Percentiles rank a stretch among this genome's conserved stretches.
Conservation (phyloP, 1,284 basidiomycete species). For the Tilletiaria anomala region DNA sequence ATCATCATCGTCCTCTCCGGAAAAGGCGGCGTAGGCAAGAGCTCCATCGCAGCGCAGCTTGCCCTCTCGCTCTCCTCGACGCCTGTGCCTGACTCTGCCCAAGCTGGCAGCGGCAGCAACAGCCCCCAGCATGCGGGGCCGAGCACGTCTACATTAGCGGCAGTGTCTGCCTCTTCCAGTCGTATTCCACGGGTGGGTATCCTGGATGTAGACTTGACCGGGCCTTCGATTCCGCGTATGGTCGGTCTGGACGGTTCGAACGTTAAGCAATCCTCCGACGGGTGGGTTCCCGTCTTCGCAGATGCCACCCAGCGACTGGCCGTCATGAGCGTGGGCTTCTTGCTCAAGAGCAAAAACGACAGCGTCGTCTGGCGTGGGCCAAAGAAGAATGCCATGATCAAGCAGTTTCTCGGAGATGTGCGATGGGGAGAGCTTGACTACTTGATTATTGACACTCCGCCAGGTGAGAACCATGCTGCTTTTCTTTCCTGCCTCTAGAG, state of each 20-base stretch:
- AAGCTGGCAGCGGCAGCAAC: too few species aligned
- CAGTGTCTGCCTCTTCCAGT: not conserved
- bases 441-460: conserved; percentile 90
- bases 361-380: conserved; percentile 96
- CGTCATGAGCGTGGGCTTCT: conserved; percentile 93
- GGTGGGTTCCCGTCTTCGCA: conserved; percentile 90
- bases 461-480: conserved; percentile 50
- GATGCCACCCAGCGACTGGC: conserved; percentile 49
- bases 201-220: conserved; percentile 90
- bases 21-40: conserved; percentile 97
- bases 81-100: not conserved
- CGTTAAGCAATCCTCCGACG: conserved; percentile 64
- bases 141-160: too few species aligned
- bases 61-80: conserved; percentile 53
- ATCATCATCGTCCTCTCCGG: conserved; percentile 88
- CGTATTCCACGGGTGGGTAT: conserved; percentile 54
- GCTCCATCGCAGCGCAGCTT: conserved; percentile 81
- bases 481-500: not conserved
- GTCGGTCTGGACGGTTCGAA: conserved; percentile 73
- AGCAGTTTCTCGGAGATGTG: conserved; percentile 91
- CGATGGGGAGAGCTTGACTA: conserved; percentile 94
- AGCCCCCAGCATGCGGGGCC: not conserved
- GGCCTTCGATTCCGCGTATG: conserved; percentile 94
- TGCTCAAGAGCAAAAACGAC: conserved; percentile 76
- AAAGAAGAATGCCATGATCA: conserved; percentile 99